Evolutionary conservation across 352 stramenopile genomes (phyloP).

Genomic region (Phytophthora ramorum): DNA sequence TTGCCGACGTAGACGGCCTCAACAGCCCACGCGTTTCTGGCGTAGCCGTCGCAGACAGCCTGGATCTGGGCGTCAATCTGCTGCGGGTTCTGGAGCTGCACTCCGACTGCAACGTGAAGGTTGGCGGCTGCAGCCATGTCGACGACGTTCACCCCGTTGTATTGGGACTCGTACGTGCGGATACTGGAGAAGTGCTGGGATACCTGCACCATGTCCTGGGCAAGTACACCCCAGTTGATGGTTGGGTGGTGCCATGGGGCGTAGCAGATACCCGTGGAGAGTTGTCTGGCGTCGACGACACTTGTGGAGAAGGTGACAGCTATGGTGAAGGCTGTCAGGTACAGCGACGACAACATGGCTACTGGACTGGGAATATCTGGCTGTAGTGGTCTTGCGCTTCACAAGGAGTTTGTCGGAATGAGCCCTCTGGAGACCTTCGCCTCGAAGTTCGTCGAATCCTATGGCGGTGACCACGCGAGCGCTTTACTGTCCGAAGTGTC

Average conservation of each 20-base stretch:
- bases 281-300: not conserved
- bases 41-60: constrained; percentile 55
- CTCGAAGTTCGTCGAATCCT: not conserved
- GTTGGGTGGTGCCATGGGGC: constrained; percentile 63
- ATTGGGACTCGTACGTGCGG: constrained; percentile 74
- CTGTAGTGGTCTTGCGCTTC: not conserved
- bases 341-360: not conserved
- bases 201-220: constrained; percentile 42
- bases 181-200: constrained; percentile 63
- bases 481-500: not conserved
- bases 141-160: constrained; percentile 57
- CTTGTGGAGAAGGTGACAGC: not conserved
- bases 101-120: constrained; percentile 64
- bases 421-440: not conserved
- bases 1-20: constrained; percentile 79
- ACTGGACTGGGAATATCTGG: not conserved
- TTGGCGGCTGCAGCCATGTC: constrained; percentile 44
- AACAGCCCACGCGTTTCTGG: constrained; percentile 40
- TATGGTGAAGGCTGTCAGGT: not conserved
- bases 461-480: not conserved
- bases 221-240: constrained; percentile 44
- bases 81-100: constrained; percentile 55
- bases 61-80: constrained; percentile 56
- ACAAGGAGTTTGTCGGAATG: not conserved
- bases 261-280: constrained; percentile 56